phyloP scores from a whole-genome alignment of 2,329 filamentous ascomycete species.

The Penicillium sp. region DNA sequence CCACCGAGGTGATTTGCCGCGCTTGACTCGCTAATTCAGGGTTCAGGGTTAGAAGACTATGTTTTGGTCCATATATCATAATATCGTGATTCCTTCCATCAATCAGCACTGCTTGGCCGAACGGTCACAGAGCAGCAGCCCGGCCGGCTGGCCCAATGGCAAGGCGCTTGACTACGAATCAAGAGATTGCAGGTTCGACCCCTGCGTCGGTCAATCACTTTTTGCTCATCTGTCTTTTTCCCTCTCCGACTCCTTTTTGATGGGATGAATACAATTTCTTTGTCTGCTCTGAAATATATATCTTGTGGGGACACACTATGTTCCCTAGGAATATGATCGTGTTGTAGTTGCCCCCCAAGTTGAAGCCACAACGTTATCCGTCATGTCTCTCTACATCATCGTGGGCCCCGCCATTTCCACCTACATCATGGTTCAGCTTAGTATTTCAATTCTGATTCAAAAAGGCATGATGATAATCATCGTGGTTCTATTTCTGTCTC shows the following conservation, averaged over 20 bases:
- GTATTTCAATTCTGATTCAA: neutral
- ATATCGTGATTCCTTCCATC: accelerated
- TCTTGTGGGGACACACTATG: neutral
- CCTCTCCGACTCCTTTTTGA: slow-evolving; percentile 2
- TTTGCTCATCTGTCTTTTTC: slow-evolving; percentile 17
- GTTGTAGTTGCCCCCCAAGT: too few species aligned
- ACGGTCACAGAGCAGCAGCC: neutral
- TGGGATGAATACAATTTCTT: too few species aligned
- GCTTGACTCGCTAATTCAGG: neutral
- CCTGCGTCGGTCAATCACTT: slow-evolving; percentile 41
- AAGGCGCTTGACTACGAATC: slow-evolving; percentile 59
- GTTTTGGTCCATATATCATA: neutral
- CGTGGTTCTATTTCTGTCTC: neutral
- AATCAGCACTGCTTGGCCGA: slow-evolving; percentile 7
- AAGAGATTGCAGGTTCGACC: slow-evolving; percentile 56
- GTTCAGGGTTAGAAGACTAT: too few species aligned
- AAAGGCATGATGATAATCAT: neutral
- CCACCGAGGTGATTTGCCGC: neutral
- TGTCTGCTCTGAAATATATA: neutral
- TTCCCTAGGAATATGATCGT: too few species aligned
- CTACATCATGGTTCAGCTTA: neutral
- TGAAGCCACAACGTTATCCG: too few species aligned
- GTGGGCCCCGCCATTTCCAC: neutral
- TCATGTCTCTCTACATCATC: neutral
- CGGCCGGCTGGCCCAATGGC: slow-evolving; percentile 51